These are phyloP conservation scores for Choanephora cucurbitarum DNA, from an alignment of 371 early-diverging fungal genomes.

Conservation along the genomic window DNA sequence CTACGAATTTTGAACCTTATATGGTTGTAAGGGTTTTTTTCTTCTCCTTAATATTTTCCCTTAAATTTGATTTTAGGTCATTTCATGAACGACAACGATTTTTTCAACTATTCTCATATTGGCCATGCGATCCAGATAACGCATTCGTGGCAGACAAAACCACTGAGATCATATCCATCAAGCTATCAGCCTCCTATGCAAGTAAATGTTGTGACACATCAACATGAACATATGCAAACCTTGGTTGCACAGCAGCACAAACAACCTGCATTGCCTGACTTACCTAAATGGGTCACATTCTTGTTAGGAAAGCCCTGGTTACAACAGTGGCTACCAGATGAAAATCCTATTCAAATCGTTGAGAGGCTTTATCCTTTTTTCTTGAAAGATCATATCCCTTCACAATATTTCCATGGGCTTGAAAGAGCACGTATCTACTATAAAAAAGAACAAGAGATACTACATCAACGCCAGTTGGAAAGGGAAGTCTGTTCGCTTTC, in stretches of 20 bases:
- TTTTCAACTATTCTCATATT: slow-evolving; percentile 44
- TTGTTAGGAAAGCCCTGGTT: slow-evolving; percentile 13
- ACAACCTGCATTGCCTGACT: neutral
- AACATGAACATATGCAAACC: neutral
- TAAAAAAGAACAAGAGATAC: slow-evolving; percentile 12
- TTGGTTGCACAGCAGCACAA: neutral
- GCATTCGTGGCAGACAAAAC: slow-evolving; percentile 27
- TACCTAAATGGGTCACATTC: slow-evolving; percentile 16
- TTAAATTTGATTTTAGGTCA: slow-evolving; percentile 7
- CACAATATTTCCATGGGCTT: slow-evolving; percentile 25
- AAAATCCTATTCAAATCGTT: slow-evolving; percentile 26
- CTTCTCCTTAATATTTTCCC: neutral
- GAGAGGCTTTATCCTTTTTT: slow-evolving; percentile 30
- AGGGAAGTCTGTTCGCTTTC: slow-evolving; percentile 11
- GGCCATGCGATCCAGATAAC: slow-evolving; percentile 35
- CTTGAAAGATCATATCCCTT: slow-evolving; percentile 34
- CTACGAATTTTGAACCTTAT: no score
- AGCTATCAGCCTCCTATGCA: slow-evolving; percentile 28
- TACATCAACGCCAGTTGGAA: neutral
- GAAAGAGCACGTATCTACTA: slow-evolving; percentile 26
- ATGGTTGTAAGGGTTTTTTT: no score
- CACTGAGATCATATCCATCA: slow-evolving; percentile 27
- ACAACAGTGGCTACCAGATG: slow-evolving; percentile 7
- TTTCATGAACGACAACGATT: slow-evolving; percentile 24
- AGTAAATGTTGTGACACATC: slow-evolving; percentile 18